phyloP scores from a whole-genome alignment of 345 rosid species.

The Populus ilicifolia region DNA sequence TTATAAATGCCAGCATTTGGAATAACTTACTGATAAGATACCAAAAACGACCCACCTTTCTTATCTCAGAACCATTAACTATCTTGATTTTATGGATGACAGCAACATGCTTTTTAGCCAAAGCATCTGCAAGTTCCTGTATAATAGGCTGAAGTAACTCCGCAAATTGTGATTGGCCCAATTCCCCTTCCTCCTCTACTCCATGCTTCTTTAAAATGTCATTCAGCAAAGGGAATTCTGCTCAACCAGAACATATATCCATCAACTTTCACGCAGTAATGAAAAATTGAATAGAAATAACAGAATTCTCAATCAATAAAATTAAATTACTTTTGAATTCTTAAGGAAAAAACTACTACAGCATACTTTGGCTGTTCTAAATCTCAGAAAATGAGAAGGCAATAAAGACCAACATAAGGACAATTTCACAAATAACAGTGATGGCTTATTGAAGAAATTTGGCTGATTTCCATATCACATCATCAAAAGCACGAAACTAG shows the following conservation, averaged over 20 bases:
- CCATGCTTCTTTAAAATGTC: constrained; percentile 70
- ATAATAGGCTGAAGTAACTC: constrained; percentile 65
- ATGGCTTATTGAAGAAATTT: not conserved
- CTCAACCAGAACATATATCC: constrained; percentile 7
- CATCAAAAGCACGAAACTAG: not conserved
- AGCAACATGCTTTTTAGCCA: constrained; percentile 45
- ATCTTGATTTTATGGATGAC: constrained; percentile 51
- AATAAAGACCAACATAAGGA: not conserved
- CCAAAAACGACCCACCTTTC: constrained; percentile 41
- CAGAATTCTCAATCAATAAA: not conserved
- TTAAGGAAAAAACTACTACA: not conserved
- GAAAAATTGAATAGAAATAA: not conserved
- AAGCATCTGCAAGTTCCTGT: constrained; percentile 66
- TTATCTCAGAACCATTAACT: constrained; percentile 56
- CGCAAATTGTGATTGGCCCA: constrained; percentile 92
- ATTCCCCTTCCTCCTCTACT: constrained; percentile 63
- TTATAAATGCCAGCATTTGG: not conserved
- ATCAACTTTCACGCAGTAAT: constrained; percentile 5
- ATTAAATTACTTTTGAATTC: not conserved
- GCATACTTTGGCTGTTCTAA: not conserved
- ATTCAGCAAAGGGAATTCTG: constrained; percentile 63
- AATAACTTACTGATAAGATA: not conserved
- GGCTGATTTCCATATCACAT: not conserved
- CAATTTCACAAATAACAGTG: not conserved
- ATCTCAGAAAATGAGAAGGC: not conserved